These are phyloP conservation scores for Neonectria neomacrospora DNA, from an alignment of 2,329 filamentous ascomycete genomes.

Conservation along the genomic window DNA sequence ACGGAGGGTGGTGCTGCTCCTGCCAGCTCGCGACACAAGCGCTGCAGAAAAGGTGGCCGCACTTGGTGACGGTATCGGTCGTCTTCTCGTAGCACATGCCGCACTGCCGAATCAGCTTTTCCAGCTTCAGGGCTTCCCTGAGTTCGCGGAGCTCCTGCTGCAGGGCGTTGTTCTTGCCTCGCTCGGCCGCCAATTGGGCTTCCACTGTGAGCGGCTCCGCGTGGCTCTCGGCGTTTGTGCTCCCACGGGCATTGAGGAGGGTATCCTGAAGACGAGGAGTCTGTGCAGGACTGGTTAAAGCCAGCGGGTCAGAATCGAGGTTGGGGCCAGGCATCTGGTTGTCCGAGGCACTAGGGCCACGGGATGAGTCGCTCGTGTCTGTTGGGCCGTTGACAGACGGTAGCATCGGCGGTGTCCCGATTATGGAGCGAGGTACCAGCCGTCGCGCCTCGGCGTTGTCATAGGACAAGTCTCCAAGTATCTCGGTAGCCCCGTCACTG, in stretches of 20 bases:
- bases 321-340: background rate
- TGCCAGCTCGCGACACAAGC: slow-evolving; percentile 16
- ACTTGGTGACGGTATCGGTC: slow-evolving; percentile 12
- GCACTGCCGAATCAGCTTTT: slow-evolving; percentile 16
- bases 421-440: background rate
- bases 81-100: slow-evolving; percentile 24
- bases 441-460: background rate
- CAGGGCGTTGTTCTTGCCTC: background rate
- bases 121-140: background rate
- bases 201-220: background rate
- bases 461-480: background rate
- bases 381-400: background rate
- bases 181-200: slow-evolving; percentile 1
- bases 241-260: background rate
- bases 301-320: background rate
- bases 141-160: background rate
- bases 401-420: background rate
- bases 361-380: background rate
- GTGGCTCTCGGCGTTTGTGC: background rate
- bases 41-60: slow-evolving; percentile 23
- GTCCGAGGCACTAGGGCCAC: background rate
- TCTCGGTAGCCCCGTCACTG: background rate
- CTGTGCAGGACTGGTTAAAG: background rate
- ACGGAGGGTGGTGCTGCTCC: background rate
- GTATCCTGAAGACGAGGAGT: background rate